These are phyloP conservation scores for Astrothelium macrocarpum DNA, from an alignment of 495 filamentous ascomycete genomes.

Conservation along the genomic window DNA sequence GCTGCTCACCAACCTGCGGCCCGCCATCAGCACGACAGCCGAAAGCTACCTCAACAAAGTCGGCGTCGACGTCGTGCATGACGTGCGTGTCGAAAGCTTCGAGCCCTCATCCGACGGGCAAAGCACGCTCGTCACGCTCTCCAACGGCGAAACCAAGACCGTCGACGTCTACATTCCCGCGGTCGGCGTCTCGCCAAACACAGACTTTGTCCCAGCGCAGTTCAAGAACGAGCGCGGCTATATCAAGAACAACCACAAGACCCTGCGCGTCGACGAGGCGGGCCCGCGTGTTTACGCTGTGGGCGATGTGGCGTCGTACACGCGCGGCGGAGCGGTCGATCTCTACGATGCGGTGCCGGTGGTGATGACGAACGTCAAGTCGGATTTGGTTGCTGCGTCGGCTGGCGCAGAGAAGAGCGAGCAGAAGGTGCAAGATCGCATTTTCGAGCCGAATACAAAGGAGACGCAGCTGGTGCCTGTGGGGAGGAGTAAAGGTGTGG, in stretches of 20 bases:
- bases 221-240: constrained; percentile 33
- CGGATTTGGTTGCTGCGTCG: constrained; percentile 24
- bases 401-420: constrained; percentile 6
- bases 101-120: constrained; percentile 20
- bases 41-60: constrained; percentile 36
- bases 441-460: constrained; percentile 22
- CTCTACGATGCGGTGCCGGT: constrained; percentile 36
- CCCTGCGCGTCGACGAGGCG: constrained; percentile 40
- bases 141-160: constrained; percentile 31
- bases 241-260: constrained; percentile 35
- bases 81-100: constrained; percentile 20
- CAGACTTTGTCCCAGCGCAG: constrained; percentile 30
- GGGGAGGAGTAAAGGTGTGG: constrained; percentile 45
- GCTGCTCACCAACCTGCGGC: constrained; percentile 39
- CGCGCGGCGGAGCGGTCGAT: constrained; percentile 32
- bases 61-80: constrained; percentile 39
- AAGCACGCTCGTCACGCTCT: constrained; percentile 25
- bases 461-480: constrained; percentile 44
- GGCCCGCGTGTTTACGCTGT: constrained; percentile 41
- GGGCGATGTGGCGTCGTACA: constrained; percentile 34
- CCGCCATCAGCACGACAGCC: constrained; percentile 31
- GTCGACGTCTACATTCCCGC: constrained; percentile 45
- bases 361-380: constrained; percentile 38
- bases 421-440: constrained; percentile 18
- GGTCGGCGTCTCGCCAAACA: constrained; percentile 38